Percentiles rank a stretch among this genome's conserved stretches.
Conservation (phyloP, 805 yeast species). For the Saccharomycopsis lassenensis region DNA sequence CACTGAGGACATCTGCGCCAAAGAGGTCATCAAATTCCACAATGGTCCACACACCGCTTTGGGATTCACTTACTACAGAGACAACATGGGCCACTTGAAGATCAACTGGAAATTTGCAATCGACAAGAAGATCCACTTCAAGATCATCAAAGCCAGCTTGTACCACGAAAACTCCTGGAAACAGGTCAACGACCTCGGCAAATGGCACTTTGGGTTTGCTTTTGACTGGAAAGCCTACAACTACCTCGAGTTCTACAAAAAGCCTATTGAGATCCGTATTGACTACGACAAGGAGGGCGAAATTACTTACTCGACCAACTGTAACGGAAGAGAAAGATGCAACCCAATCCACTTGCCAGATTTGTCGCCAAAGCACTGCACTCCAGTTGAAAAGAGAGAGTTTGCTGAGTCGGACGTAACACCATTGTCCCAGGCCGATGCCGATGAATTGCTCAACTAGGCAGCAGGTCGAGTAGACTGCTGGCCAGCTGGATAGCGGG, state of each 20-base stretch:
- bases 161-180: slow-evolving; percentile 1
- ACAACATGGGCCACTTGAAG: slow-evolving; percentile 3
- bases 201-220: slow-evolving; percentile 10
- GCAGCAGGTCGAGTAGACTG: no score
- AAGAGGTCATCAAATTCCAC: slow-evolving; percentile 1
- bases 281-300: slow-evolving; percentile 10
- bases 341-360: slow-evolving; percentile 10
- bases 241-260: slow-evolving; percentile 10
- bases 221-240: slow-evolving; percentile 13
- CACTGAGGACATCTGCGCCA: neutral
- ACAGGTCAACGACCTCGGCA: slow-evolving; percentile 2
- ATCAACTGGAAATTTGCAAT: neutral
- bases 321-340: slow-evolving; percentile 11
- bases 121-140: neutral
- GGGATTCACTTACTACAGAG: slow-evolving; percentile 1
- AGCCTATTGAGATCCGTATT: slow-evolving; percentile 12
- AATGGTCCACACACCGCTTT: slow-evolving; percentile 1
- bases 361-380: no score
- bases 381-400: no score
- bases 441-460: no score
- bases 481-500: no score
- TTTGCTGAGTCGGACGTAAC: no score
- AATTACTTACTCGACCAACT: slow-evolving; percentile 8
- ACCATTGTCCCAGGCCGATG: no score
- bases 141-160: neutral